These are phyloP conservation scores for Chrysoporthe deuterocubensis DNA, from an alignment of 2,329 filamentous ascomycete genomes.

Conservation along the genomic window DNA sequence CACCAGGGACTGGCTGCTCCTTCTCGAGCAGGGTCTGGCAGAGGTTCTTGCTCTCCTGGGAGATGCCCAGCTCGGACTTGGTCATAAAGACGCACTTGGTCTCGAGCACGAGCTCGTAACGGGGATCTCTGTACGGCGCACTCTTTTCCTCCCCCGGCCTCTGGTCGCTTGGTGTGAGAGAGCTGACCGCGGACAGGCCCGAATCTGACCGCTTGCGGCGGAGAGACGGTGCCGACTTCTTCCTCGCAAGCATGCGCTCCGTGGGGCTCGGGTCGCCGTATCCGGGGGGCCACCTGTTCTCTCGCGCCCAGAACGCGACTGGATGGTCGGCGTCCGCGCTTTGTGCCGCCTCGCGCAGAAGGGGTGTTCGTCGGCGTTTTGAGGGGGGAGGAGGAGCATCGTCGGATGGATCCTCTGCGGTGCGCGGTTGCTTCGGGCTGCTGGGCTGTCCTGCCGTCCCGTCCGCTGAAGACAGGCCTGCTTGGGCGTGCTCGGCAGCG, in stretches of 20 bases:
- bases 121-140: conserved; percentile 35
- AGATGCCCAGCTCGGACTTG: conserved; percentile 37
- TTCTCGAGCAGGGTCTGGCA: conserved; percentile 38
- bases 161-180: conserved; percentile 36
- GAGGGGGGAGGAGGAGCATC: too few species aligned
- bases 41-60: conserved; percentile 37
- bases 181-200: not conserved
- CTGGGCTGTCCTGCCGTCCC: too few species aligned
- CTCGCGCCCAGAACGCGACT: not conserved
- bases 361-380: too few species aligned
- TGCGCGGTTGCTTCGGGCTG: too few species aligned
- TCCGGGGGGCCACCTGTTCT: not conserved
- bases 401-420: too few species aligned
- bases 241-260: conserved; percentile 22
- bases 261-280: conserved; percentile 35
- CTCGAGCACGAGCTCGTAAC: conserved; percentile 39
- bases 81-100: conserved; percentile 43
- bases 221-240: not conserved
- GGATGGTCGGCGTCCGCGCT: too few species aligned
- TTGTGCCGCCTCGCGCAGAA: too few species aligned
- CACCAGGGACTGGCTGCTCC: conserved; percentile 35
- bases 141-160: conserved; percentile 40
- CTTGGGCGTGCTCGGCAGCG: too few species aligned
- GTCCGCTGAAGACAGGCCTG: too few species aligned
- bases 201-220: not conserved